Percentiles rank a stretch among this genome's conserved stretches.
Evolutionary conservation across 768 basidiomycete genomes (phyloP).

Genomic region (Boletus vinaceobasis): DNA sequence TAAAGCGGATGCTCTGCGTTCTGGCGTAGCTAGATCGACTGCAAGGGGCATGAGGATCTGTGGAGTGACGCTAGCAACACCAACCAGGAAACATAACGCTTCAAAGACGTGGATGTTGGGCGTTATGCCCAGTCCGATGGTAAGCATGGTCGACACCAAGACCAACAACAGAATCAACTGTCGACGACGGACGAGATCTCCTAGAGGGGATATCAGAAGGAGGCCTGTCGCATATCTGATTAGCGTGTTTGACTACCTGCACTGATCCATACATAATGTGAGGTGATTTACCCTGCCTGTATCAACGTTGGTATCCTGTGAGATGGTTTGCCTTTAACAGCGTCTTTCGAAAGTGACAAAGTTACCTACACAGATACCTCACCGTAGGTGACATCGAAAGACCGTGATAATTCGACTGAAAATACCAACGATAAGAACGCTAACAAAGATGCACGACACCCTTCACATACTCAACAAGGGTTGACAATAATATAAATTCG

Average conservation of each 20-base stretch:
- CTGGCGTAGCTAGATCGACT: constrained; percentile 77
- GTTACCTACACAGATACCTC: constrained; percentile 32
- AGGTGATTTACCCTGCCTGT: constrained; percentile 55
- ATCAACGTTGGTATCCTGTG: constrained; percentile 59
- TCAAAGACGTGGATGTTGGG: constrained; percentile 58
- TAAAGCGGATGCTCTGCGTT: constrained; percentile 69
- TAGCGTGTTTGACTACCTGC: not conserved
- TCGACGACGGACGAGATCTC: constrained; percentile 77
- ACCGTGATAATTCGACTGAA: constrained; percentile 35
- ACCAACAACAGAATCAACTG: constrained; percentile 63
- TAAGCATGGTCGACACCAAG: constrained; percentile 50
- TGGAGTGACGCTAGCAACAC: constrained; percentile 66
- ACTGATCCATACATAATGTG: not conserved
- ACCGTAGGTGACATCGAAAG: constrained; percentile 37
- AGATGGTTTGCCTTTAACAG: constrained; percentile 3
- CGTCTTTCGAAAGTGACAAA: not conserved
- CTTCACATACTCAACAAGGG: constrained; percentile 62
- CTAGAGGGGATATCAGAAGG: constrained; percentile 73
- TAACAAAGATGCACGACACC: not conserved
- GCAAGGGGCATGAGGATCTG: constrained; percentile 75
- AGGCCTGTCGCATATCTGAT: constrained; percentile 68
- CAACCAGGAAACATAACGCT: constrained; percentile 65
- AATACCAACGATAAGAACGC: not conserved
- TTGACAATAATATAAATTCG: constrained; percentile 84
- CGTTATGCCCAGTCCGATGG: constrained; percentile 71